Evolutionary conservation across 179 eudicot genomes (phyloP).

Genomic region (Dionaea muscipula): DNA sequence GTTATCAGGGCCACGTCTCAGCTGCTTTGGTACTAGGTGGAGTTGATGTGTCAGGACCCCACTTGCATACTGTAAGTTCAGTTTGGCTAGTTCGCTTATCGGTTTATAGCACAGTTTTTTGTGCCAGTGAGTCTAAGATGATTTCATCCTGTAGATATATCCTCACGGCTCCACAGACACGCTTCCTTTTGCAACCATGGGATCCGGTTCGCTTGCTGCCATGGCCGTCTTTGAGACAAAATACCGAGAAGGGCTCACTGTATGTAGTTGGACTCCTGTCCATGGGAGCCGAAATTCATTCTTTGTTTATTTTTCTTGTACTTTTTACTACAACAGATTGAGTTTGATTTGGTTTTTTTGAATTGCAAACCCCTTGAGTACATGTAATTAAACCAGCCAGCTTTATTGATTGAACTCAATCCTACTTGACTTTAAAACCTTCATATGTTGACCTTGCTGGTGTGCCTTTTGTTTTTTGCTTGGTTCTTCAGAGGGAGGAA

Average conservation of each 20-base stretch:
- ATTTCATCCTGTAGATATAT: slow-evolving; percentile 47
- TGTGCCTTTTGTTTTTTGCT: neutral
- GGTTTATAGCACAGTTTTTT: neutral
- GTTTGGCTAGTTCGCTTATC: slow-evolving; percentile 1
- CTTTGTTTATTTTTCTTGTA: neutral
- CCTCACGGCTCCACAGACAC: slow-evolving; percentile 98
- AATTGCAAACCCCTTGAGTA: too few relatives aligned
- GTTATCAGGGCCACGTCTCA: slow-evolving; percentile 81
- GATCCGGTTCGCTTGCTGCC: slow-evolving; percentile 97
- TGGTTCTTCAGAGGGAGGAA: slow-evolving; percentile 53
- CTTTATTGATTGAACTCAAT: too few relatives aligned
- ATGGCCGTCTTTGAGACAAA: slow-evolving; percentile 87
- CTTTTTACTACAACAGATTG: neutral
- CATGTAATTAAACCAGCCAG: too few relatives aligned
- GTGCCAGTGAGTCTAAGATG: slow-evolving; percentile 3
- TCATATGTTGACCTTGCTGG: neutral
- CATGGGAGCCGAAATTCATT: neutral
- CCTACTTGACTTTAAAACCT: too few relatives aligned
- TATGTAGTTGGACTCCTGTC: slow-evolving; percentile 27
- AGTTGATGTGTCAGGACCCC: slow-evolving; percentile 81
- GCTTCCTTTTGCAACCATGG: slow-evolving; percentile 93
- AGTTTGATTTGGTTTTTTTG: too few relatives aligned
- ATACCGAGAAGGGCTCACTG: slow-evolving; percentile 75
- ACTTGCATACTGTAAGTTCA: slow-evolving; percentile 75
- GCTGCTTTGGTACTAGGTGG: slow-evolving; percentile 93